These are phyloP conservation scores for Heterobasidion irregulare DNA, from an alignment of 1,284 basidiomycete genomes.

Conservation along the genomic window DNA sequence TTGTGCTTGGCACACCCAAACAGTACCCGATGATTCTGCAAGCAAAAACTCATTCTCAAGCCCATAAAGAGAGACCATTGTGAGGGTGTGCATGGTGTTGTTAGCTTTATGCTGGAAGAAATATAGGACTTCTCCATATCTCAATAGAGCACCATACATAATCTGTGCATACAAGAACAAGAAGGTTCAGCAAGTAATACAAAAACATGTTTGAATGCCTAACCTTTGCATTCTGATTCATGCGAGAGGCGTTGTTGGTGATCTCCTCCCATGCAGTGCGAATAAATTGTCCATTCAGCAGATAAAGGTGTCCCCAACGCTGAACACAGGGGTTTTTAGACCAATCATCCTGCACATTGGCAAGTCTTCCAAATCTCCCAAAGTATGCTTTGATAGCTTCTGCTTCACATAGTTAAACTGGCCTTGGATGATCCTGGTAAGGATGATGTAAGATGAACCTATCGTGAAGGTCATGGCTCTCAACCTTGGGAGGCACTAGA, in stretches of 20 bases:
- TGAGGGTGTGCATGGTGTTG: neutral
- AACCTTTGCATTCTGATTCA: conserved; percentile 13
- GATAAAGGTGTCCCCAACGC: conserved; percentile 9
- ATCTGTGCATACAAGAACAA: neutral
- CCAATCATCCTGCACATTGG: neutral
- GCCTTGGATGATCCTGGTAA: neutral
- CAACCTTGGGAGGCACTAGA: neutral
- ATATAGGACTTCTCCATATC: conserved; percentile 1
- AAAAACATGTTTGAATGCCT: neutral
- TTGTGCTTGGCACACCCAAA: conserved; percentile 2
- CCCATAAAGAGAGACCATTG: conserved; percentile 7
- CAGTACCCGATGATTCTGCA: neutral
- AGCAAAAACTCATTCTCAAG: neutral
- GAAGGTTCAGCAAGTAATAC: neutral
- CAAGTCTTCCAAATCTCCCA: neutral
- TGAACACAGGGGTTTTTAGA: neutral
- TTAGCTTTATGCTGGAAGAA: neutral
- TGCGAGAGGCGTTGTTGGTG: neutral
- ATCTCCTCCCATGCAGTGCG: conserved; percentile 14
- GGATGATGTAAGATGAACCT: conserved; percentile 8
- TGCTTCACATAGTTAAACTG: neutral
- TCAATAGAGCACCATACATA: neutral
- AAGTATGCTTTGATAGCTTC: conserved; percentile 1
- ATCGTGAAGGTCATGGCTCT: conserved; percentile 8
- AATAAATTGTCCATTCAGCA: conserved; percentile 13